Evolutionary conservation across 345 rosid genomes (phyloP).

Genomic region (Geranium brycei): DNA sequence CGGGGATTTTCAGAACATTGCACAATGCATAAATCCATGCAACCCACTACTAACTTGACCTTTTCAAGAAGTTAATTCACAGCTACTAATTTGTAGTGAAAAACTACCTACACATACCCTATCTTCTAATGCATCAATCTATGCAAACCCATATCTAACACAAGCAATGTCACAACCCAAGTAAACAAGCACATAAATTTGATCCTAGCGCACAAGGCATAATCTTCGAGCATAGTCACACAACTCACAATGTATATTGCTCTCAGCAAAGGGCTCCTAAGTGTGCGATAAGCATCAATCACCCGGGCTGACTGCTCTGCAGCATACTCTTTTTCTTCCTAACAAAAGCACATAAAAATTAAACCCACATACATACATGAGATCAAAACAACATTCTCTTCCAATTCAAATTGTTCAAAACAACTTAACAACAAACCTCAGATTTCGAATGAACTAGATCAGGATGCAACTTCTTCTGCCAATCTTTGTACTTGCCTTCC

Average conservation of each 20-base stretch:
- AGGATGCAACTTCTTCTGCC: conserved; percentile 96
- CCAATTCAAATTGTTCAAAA: neutral
- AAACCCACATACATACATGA: neutral
- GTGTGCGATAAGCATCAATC: conserved; percentile 69
- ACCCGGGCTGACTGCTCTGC: conserved; percentile 81
- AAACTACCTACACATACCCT: too few relatives aligned
- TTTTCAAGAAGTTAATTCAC: too few relatives aligned
- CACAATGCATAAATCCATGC: too few relatives aligned
- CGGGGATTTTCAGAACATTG: too few relatives aligned
- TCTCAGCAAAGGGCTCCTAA: conserved; percentile 44
- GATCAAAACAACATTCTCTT: neutral
- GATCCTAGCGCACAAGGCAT: neutral
- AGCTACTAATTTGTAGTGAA: too few relatives aligned
- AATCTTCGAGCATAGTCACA: too few relatives aligned
- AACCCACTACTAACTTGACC: neutral
- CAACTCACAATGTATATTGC: conserved; percentile 73
- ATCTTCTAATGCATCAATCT: too few relatives aligned
- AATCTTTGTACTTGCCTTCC: conserved; percentile 59
- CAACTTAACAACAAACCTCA: conserved; percentile 29
- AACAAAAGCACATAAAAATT: conserved; percentile 3
- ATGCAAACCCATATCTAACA: neutral
- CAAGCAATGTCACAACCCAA: neutral
- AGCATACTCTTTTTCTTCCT: conserved; percentile 73
- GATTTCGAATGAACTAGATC: conserved; percentile 93
- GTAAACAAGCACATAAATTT: neutral